Conservation (phyloP, 2,329 filamentous ascomycete species). For the Sclerotinia minor region DNA sequence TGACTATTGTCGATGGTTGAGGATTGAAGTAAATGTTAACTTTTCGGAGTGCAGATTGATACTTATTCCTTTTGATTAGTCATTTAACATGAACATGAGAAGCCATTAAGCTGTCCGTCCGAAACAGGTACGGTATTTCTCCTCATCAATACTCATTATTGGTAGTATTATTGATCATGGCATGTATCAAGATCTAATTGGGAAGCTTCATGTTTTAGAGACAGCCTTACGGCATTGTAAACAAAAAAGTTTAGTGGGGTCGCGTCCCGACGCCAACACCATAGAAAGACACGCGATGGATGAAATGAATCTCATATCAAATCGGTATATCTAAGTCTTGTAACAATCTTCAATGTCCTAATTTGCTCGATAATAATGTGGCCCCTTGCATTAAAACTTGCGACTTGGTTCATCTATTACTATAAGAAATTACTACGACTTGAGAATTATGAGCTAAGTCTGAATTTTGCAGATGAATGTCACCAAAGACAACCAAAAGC, state of each 20-base stretch:
- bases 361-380: too few species aligned
- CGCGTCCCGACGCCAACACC: background rate
- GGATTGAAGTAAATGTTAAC: background rate
- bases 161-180: background rate
- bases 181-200: background rate
- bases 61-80: constrained; percentile 3
- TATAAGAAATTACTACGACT: too few species aligned
- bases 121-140: background rate
- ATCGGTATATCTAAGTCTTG: background rate
- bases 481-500: too few species aligned
- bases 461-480: too few species aligned
- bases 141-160: background rate
- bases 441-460: too few species aligned
- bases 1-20: background rate
- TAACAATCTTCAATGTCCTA: too few species aligned
- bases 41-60: background rate
- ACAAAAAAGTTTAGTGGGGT: constrained; percentile 17
- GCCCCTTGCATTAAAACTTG: too few species aligned
- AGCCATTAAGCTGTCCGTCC: too few species aligned
- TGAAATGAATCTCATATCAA: background rate
- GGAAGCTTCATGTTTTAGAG: background rate
- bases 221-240: background rate
- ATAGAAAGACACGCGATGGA: background rate
- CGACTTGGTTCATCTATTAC: too few species aligned
- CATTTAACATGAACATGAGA: background rate